Conservation (phyloP, 2,329 filamentous ascomycete species). For the Tolypocladium amazonense region DNA sequence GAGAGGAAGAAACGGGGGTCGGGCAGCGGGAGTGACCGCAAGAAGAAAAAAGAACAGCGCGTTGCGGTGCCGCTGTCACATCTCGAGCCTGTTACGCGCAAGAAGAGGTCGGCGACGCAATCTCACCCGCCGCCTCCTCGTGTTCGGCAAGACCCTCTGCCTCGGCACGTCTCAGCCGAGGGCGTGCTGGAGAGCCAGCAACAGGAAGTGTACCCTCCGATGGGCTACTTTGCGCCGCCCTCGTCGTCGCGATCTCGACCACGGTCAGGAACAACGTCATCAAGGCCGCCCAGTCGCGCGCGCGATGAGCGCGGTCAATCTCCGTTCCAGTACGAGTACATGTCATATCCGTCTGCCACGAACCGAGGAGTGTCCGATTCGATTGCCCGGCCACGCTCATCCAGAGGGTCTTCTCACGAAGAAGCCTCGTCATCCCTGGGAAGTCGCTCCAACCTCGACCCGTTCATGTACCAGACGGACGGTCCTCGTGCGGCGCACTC, state of each 20-base stretch:
- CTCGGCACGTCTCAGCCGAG: slow-evolving; percentile 27
- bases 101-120: slow-evolving; percentile 17
- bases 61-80: slow-evolving; percentile 43
- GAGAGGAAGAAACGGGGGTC: slow-evolving; percentile 54
- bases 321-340: slow-evolving; percentile 35
- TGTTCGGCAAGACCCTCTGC: slow-evolving; percentile 22
- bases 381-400: slow-evolving; percentile 19
- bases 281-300: slow-evolving; percentile 22
- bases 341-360: slow-evolving; percentile 19
- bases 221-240: slow-evolving; percentile 42
- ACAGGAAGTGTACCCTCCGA: slow-evolving; percentile 29
- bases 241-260: slow-evolving; percentile 27
- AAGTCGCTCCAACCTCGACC: slow-evolving; percentile 24
- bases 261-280: slow-evolving; percentile 30
- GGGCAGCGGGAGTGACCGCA: slow-evolving; percentile 21
- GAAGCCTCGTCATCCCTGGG: slow-evolving; percentile 18
- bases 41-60: slow-evolving; percentile 32
- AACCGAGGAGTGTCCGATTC: slow-evolving; percentile 36
- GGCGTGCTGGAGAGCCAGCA: slow-evolving; percentile 24
- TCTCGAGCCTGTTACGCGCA: slow-evolving; percentile 31
- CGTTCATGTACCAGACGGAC: slow-evolving; percentile 42
- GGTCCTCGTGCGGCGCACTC: slow-evolving; percentile 28
- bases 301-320: slow-evolving; percentile 26
- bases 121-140: slow-evolving; percentile 8
- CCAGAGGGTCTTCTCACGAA: slow-evolving; percentile 18